Evolutionary conservation across 177 flowering plant genomes (phyloP), one percentile per base, ranked within the genome.

Genomic region (Vitis hybrid): DNA sequence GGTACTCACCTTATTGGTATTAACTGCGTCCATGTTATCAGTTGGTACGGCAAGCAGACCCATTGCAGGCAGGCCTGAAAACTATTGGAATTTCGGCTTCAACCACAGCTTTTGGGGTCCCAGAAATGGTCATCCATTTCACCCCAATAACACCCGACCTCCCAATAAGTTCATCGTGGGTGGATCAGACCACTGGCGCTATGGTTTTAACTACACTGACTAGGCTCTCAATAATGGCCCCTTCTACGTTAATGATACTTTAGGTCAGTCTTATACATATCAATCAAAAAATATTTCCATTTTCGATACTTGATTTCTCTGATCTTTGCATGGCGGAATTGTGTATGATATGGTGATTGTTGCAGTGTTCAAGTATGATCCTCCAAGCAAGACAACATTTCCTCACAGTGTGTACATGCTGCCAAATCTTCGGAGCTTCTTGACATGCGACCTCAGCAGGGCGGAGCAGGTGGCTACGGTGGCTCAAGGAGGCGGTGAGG

Each of bases 381-480:
- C 80, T 4, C 82, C 81, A 56, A 74, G 62, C 59, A 70, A 59
- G n/a, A 70, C 67, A n/a, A 64, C 83, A 54, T 67, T 61, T 52
- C 74, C 78, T 4, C 89, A 86, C 81, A 82, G 77, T 56, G 87
- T 86, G 2, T 86, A 83, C 77, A 54, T 79, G 72, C 67, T 86
- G 12, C 87, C 80, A 18, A 60, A 82, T 70, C 48, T 62, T 5
- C 2, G 72, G 81, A 86, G 87, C 67, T 86, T 60, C 76, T 0
- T 66, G 54, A 78, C 70, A 2, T 86, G 89, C 21, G 81, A 86
- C 67, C 15, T 86, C 9, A 75, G 65, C 14, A 65, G 67, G n/a
- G 89, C 84, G 0, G 76, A 61, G 70, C 17, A 52, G 66, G 5
- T 86, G 6, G 89, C 78, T 11, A 67, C 75, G 11, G 57, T 51